A percentile compares a stretch with the other conserved stretches of the same genome.
These are phyloP conservation scores for Colletotrichum karsti DNA, from an alignment of 2,329 filamentous ascomycete genomes.

Conservation along the genomic window DNA sequence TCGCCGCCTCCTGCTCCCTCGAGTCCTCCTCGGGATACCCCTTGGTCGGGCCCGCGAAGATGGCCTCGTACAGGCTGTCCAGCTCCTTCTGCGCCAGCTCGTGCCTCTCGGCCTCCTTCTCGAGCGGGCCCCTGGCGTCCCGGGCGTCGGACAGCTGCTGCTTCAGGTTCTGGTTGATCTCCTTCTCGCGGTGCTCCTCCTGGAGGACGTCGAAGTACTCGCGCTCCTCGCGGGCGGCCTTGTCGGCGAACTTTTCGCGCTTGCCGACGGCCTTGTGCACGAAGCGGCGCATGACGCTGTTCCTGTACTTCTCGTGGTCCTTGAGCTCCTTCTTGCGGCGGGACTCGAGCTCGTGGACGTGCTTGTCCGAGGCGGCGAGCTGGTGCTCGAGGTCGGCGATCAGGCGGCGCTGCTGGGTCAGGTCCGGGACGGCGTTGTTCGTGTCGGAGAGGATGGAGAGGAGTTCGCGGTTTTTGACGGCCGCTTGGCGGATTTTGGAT, in stretches of 20 bases:
- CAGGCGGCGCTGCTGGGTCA: slow-evolving; percentile 54
- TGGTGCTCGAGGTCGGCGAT: slow-evolving; percentile 54
- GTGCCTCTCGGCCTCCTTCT: slow-evolving; percentile 44
- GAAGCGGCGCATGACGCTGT: slow-evolving; percentile 60
- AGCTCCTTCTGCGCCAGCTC: slow-evolving; percentile 53
- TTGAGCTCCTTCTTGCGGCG: slow-evolving; percentile 56
- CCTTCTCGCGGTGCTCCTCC: slow-evolving; percentile 53
- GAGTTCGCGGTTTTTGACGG: slow-evolving; percentile 50
- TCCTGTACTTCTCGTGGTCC: slow-evolving; percentile 61
- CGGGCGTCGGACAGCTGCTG: slow-evolving; percentile 49
- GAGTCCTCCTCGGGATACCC: slow-evolving; percentile 62
- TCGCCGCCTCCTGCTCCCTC: slow-evolving; percentile 46
- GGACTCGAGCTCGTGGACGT: slow-evolving; percentile 47
- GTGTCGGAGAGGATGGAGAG: slow-evolving; percentile 56
- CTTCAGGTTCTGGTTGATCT: slow-evolving; percentile 49
- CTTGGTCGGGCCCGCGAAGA: slow-evolving; percentile 62
- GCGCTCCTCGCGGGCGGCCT: slow-evolving; percentile 60
- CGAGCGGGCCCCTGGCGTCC: slow-evolving; percentile 43
- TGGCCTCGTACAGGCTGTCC: slow-evolving; percentile 59
- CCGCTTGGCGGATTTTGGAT: slow-evolving; percentile 47
- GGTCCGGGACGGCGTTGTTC: slow-evolving; percentile 54
- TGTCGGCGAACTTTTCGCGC: slow-evolving; percentile 56
- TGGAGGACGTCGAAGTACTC: slow-evolving; percentile 64
- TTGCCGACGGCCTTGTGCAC: slow-evolving; percentile 59
- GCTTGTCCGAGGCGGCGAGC: slow-evolving; percentile 43